phyloP scores from a whole-genome alignment of 768 basidiomycete genomes.

The Serendipita sp. region DNA sequence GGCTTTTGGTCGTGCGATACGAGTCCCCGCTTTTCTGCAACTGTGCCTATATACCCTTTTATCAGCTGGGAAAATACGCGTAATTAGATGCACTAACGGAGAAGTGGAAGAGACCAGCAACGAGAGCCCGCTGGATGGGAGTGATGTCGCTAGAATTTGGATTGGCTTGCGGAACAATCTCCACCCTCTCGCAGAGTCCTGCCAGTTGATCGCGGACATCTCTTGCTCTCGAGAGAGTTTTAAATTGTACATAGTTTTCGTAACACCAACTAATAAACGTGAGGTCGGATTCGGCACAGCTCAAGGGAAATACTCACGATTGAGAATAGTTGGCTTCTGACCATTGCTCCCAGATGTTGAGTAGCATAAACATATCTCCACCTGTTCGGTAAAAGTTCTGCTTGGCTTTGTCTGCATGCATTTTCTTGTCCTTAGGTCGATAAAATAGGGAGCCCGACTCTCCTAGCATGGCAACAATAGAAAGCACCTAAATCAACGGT shows the following conservation, averaged over 20 bases:
- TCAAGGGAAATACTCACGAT: slow-evolving; percentile 36
- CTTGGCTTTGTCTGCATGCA: slow-evolving; percentile 93
- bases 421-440: slow-evolving; percentile 94
- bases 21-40: slow-evolving; percentile 94
- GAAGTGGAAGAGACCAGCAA: slow-evolving; percentile 92
- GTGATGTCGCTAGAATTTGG: slow-evolving; percentile 88
- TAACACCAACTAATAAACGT: slow-evolving; percentile 43
- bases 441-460: slow-evolving; percentile 93
- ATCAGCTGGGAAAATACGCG: slow-evolving; percentile 11
- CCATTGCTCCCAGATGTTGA: slow-evolving; percentile 99
- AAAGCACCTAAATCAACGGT: slow-evolving; percentile 48
- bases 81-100: slow-evolving; percentile 36
- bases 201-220: slow-evolving; percentile 96
- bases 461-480: slow-evolving; percentile 93
- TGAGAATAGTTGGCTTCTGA: slow-evolving; percentile 94
- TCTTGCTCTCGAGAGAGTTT: slow-evolving; percentile 82
- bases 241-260: slow-evolving; percentile 89
- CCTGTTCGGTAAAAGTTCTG: slow-evolving; percentile 93
- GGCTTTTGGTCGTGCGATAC: slow-evolving; percentile 90
- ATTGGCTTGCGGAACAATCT: slow-evolving; percentile 74
- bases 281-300: not conserved
- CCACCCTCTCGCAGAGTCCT: slow-evolving; percentile 89
- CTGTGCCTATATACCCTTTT: slow-evolving; percentile 41
- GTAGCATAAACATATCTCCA: slow-evolving; percentile 92
- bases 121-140: slow-evolving; percentile 88